Conservation (phyloP, 352 stramenopile genomes). For the Phytophthora tentaculata region DNA sequence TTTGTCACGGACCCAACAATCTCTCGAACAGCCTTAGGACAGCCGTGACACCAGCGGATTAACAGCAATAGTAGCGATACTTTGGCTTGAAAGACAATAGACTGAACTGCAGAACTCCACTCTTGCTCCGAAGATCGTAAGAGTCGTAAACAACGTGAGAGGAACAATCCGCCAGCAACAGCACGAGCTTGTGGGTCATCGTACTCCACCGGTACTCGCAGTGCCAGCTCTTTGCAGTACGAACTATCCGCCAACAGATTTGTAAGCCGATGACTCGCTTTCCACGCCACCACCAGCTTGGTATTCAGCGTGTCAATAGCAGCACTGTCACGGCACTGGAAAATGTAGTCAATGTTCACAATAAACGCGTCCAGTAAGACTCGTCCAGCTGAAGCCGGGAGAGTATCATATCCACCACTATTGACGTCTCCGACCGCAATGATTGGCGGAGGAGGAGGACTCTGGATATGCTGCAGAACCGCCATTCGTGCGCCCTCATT, state of each 20-base stretch:
- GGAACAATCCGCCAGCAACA: constrained; percentile 63
- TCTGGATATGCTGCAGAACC: constrained; percentile 72
- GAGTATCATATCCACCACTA: constrained; percentile 22
- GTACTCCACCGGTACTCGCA: constrained; percentile 66
- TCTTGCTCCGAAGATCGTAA: constrained; percentile 26
- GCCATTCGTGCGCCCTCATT: constrained; percentile 74
- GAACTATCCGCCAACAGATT: constrained; percentile 52
- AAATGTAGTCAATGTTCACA: constrained; percentile 53
- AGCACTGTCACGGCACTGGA: constrained; percentile 14
- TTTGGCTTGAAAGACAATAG: constrained; percentile 60
- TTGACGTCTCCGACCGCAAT: constrained; percentile 8
- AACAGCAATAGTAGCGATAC: constrained; percentile 59
- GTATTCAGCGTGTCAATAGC: constrained; percentile 30
- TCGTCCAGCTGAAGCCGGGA: constrained; percentile 43
- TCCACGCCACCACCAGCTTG: constrained; percentile 56
- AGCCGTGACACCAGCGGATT: constrained; percentile 66
- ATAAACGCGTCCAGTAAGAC: constrained; percentile 63
- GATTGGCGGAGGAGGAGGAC: constrained; percentile 42
- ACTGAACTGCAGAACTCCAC: constrained; percentile 25
- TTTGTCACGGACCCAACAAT: constrained; percentile 65
- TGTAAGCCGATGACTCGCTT: constrained; percentile 66
- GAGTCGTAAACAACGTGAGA: constrained; percentile 64
- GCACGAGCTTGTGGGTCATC: constrained; percentile 49
- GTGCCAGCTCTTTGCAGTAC: constrained; percentile 74
- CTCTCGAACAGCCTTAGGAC: constrained; percentile 63